Evolutionary conservation across 208 protist species (phyloP).

Genomic region (Leishmania lainsoni): DNA sequence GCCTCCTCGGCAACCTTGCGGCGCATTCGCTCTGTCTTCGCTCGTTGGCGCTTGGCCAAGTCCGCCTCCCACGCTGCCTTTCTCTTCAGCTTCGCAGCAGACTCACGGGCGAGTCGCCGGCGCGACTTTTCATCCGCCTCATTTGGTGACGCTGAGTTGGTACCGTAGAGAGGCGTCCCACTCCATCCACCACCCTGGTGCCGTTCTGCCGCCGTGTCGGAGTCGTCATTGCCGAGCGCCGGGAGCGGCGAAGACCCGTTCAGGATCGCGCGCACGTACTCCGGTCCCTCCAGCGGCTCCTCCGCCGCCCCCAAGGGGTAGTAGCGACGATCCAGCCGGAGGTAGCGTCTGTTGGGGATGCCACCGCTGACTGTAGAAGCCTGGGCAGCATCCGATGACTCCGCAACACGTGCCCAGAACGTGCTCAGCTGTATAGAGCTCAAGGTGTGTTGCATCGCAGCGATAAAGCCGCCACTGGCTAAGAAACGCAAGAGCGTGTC

Average conservation of each 20-base stretch:
- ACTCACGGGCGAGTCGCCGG: conserved; percentile 1
- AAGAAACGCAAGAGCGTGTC: conserved; percentile 47
- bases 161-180: background rate
- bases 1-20: conserved; percentile 39
- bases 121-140: background rate
- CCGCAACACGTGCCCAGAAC: background rate
- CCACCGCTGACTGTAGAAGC: background rate
- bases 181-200: background rate
- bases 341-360: conserved; percentile 25
- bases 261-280: conserved; percentile 37
- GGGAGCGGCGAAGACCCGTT: conserved; percentile 31
- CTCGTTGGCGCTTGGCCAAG: conserved; percentile 23
- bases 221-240: conserved; percentile 11
- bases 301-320: conserved; percentile 28
- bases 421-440: conserved; percentile 9
- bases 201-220: background rate
- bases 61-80: conserved; percentile 30
- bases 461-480: conserved; percentile 24
- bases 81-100: conserved; percentile 3
- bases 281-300: conserved; percentile 28
- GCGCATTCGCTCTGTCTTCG: conserved; percentile 29
- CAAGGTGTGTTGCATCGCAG: conserved; percentile 16
- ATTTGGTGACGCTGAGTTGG: background rate
- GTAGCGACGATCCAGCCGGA: conserved; percentile 34
- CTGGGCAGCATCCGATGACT: background rate